Percentiles rank a stretch among this genome's conserved stretches.
Evolutionary conservation across 2,329 filamentous ascomycete species (phyloP).

Genomic region (Hypoxylon sp.): DNA sequence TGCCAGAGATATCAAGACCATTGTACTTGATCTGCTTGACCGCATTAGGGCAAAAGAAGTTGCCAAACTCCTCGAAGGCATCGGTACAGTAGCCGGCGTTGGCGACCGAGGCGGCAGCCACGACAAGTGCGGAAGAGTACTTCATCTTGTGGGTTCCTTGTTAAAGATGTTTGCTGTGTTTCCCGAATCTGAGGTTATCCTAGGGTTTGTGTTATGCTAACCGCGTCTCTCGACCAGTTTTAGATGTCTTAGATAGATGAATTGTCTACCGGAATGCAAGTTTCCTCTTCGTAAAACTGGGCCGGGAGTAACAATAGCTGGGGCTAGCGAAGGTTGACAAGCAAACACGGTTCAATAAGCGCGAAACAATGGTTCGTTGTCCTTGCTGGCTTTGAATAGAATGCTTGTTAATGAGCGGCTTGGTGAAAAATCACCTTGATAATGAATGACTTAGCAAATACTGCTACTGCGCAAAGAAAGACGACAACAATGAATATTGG

Average conservation of each 20-base stretch:
- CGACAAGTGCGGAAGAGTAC: constrained; percentile 40
- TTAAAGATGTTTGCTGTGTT: constrained; percentile 19
- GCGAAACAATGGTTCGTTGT: constrained; percentile 30
- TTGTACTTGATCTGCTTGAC: constrained; percentile 74
- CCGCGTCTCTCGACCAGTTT: constrained; percentile 19
- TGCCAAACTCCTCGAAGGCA: constrained; percentile 40
- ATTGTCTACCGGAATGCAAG: constrained; percentile 20
- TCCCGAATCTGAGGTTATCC: constrained; percentile 4
- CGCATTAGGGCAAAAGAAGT: constrained; percentile 42
- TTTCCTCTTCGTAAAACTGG: constrained; percentile 14
- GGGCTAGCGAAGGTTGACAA: constrained; percentile 41
- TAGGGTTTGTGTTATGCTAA: constrained; percentile 10
- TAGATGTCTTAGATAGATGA: constrained; percentile 10
- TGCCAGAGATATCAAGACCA: constrained; percentile 66
- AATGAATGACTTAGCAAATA: constrained; percentile 43
- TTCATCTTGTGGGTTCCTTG: constrained; percentile 36
- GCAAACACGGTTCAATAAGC: constrained; percentile 26
- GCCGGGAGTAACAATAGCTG: constrained; percentile 30
- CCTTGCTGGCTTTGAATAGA: constrained; percentile 30
- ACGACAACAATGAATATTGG: constrained; percentile 32
- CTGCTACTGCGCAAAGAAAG: constrained; percentile 42
- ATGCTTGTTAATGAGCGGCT: constrained; percentile 44
- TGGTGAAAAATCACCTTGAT: constrained; percentile 45
- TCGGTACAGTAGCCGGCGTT: constrained; percentile 39
- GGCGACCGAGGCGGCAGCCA: constrained; percentile 41